Evolutionary conservation across 2,329 filamentous ascomycete genomes (phyloP), one percentile per base, ranked within the genome.

Genomic region (Cercospora sp.): DNA sequence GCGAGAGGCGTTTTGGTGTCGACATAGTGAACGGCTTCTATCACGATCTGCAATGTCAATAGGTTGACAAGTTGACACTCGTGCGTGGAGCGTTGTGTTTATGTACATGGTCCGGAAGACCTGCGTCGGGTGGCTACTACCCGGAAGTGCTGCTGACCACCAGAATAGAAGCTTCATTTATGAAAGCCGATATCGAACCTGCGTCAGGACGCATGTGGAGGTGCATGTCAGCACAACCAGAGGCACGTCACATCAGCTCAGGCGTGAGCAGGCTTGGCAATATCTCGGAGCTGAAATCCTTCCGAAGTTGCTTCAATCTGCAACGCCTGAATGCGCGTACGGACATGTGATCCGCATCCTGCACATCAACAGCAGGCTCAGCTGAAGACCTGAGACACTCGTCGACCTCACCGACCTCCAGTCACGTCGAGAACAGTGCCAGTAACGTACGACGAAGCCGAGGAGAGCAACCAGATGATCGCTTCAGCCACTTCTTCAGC

Each of bases 401-500:
- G 18, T 36, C 55, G 9, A 59, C 30, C 31, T 70, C 53, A 71
- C 18, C 72, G 67, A 16, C 71, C 72, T 31, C 72, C 72, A 36
- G 69, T 67, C 23, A 73, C 72, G 68, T 73, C 71, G 18, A 73
- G 60, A 26, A 72, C 61, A 5, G 70, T 62, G 23, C 72, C 72
- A n/a, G 71, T 72, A 4, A 72, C 69, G 45, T 72, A 73, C 4
- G 71, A 71, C 8, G 65, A 66, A 23, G 69, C 65, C 5, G 70
- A 65, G n/a, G 69, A 72, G 5, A 73, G 59, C 23, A 75, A 57
- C 74, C 74, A 76, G 7, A 75, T 55, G 51, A 75, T 74, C 28
- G 75, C 74, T 65, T 75, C 72, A n/a, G 72, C 75, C 10, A 74
- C 73, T 59, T 75, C 73, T 40, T 72, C 68, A 42, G 74, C 74